Conservation (phyloP, 2,329 filamentous ascomycete genomes). For the Diplodia scrobiculata region DNA sequence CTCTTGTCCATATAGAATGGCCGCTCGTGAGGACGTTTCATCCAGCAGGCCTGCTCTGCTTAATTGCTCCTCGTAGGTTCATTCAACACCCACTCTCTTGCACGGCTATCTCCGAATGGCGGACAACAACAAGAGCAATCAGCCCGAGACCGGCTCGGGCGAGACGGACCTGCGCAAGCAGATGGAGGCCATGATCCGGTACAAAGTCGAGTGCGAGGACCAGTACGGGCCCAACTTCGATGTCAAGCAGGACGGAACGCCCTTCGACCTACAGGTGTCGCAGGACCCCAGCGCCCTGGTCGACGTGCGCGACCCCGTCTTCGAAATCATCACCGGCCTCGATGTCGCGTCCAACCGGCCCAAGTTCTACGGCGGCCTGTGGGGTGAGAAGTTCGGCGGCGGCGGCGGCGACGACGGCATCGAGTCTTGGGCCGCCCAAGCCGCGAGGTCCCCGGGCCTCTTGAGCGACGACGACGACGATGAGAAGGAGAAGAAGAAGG, state of each 20-base stretch:
- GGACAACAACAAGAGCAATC: background rate
- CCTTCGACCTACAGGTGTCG: constrained; percentile 19
- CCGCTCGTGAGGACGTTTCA: background rate
- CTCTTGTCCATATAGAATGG: background rate
- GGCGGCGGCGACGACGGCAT: background rate
- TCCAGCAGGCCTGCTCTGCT: background rate
- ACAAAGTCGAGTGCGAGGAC: constrained; percentile 24
- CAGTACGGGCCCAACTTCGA: constrained; percentile 18
- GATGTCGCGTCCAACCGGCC: constrained; percentile 13
- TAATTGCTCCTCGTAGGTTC: background rate
- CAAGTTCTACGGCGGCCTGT: constrained; percentile 15
- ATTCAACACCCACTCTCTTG: background rate
- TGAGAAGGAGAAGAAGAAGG: background rate
- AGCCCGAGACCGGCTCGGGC: background rate
- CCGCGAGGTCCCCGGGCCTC: background rate
- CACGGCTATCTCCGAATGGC: background rate
- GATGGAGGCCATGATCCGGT: constrained; percentile 7
- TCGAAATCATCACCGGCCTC: constrained; percentile 22
- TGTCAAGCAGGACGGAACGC: constrained; percentile 6
- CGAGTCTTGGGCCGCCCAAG: background rate
- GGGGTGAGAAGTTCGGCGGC: background rate
- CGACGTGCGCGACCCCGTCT: constrained; percentile 10
- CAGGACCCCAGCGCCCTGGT: background rate
- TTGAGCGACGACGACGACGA: background rate
- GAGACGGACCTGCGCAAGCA: constrained; percentile 9